Evolutionary conservation across 805 yeast genomes (phyloP).

Genomic region (Barnettozyma salicaria): DNA sequence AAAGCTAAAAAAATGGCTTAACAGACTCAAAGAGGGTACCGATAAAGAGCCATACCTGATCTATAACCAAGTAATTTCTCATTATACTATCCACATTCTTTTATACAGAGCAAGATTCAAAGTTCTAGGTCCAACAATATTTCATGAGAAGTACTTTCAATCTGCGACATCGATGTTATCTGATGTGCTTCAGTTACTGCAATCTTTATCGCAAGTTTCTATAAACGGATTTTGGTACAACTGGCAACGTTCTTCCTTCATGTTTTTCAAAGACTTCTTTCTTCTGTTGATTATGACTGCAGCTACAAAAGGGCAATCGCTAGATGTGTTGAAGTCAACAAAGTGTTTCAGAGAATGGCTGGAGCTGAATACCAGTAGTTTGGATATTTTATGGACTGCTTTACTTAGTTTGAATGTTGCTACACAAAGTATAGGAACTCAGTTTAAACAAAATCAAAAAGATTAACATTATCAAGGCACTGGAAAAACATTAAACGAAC

Average conservation of each 20-base stretch:
- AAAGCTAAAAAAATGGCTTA: constrained; percentile 4
- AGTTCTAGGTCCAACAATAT: not conserved
- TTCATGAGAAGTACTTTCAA: constrained; percentile 5
- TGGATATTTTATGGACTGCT: constrained; percentile 13
- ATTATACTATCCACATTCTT: constrained; percentile 7
- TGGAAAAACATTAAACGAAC: constrained; percentile 1
- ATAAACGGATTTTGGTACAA: constrained; percentile 13
- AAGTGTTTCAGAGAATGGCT: constrained; percentile 14
- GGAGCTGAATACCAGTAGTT: constrained; percentile 8
- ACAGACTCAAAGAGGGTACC: not conserved
- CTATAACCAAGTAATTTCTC: constrained; percentile 4
- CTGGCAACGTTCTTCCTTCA: constrained; percentile 11
- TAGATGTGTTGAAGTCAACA: constrained; percentile 6
- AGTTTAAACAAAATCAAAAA: constrained; percentile 8
- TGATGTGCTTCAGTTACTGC: constrained; percentile 3
- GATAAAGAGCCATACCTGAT: not conserved
- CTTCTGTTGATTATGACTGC: constrained; percentile 7
- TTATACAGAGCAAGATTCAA: constrained; percentile 11
- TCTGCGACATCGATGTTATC: constrained; percentile 2
- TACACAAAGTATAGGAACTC: constrained; percentile 14
- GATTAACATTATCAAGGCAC: not conserved
- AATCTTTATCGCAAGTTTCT: not conserved
- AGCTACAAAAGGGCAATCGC: constrained; percentile 6
- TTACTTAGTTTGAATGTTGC: constrained; percentile 12
- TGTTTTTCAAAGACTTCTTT: constrained; percentile 13